A percentile compares a stretch with the other conserved stretches of the same genome.
These are phyloP conservation scores for Apiotrichum veenhuisii DNA, from an alignment of 1,284 basidiomycete species.

Conservation along the genomic window DNA sequence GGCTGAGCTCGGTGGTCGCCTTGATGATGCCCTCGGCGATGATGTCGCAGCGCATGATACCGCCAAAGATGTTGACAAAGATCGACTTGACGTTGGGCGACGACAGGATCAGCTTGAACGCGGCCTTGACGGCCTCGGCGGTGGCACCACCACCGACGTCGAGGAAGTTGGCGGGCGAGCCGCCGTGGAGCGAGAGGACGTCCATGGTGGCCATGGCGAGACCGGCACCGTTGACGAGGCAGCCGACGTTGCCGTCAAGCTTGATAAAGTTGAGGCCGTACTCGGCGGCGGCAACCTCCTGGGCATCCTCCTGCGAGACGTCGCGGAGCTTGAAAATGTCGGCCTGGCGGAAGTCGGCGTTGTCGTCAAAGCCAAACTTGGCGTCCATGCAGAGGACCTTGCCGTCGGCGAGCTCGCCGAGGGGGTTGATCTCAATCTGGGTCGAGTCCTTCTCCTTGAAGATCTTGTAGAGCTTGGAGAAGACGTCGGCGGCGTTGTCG, in stretches of 20 bases:
- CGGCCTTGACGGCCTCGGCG: constrained; percentile 98
- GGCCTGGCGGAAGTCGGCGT: constrained; percentile 94
- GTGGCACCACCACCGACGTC: constrained; percentile 98
- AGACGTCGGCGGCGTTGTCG: constrained; percentile 83
- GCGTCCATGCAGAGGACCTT: constrained; percentile 99
- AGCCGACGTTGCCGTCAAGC: constrained; percentile 95
- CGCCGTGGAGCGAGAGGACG: constrained; percentile 89
- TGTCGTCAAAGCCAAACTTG: constrained; percentile 99
- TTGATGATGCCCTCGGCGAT: constrained; percentile 98
- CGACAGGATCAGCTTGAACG: constrained; percentile 88
- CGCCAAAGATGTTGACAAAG: constrained; percentile 92
- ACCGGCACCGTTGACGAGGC: constrained; percentile 97
- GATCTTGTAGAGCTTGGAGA: constrained; percentile 90
- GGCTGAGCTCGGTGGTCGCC: constrained; percentile 84
- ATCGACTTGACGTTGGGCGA: constrained; percentile 95
- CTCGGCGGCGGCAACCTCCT: constrained; percentile 82
- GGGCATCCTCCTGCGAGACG: constrained; percentile 90
- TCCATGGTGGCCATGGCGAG: constrained; percentile 99
- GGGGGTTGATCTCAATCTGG: constrained; percentile 99
- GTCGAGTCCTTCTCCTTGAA: constrained; percentile 99
- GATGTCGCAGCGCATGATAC: constrained; percentile 97
- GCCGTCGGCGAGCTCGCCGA: constrained; percentile 93
- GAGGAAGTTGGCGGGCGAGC: constrained; percentile 92
- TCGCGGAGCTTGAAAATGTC: constrained; percentile 89
- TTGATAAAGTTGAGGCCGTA: constrained; percentile 99